Percentiles rank a stretch among this genome's conserved stretches.
These are phyloP conservation scores for Rhamnella rubrinervis DNA, from an alignment of 331 rosid species.

Conservation along the genomic window DNA sequence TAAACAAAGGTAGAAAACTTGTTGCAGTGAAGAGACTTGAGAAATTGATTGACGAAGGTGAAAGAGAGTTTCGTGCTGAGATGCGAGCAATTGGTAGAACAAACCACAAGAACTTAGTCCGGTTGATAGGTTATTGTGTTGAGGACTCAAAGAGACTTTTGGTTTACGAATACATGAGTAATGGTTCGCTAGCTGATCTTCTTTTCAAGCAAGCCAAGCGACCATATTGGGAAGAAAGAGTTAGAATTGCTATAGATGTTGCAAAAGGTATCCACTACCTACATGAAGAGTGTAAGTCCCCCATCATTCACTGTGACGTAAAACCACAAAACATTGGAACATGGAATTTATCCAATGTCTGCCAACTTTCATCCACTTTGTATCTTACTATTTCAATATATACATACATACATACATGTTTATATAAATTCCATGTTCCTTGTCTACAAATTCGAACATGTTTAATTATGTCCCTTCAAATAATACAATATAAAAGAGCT, in stretches of 20 bases:
- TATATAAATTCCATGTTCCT: no score
- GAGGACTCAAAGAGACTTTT: constrained; percentile 13
- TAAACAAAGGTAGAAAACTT: constrained; percentile 4
- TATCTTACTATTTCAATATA: no score
- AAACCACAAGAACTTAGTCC: constrained; percentile 10
- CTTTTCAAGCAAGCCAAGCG: not conserved
- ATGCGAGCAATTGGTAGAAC: constrained; percentile 16
- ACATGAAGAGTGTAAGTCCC: constrained; percentile 7
- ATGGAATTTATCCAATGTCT: not conserved
- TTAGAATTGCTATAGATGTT: constrained; percentile 6
- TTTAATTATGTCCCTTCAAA: no score
- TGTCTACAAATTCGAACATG: no score
- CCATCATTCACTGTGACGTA: constrained; percentile 8
- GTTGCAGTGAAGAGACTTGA: constrained; percentile 18
- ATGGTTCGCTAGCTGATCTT: constrained; percentile 14
- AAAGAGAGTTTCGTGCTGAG: constrained; percentile 12
- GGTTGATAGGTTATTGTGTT: constrained; percentile 3
- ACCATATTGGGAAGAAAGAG: constrained; percentile 8
- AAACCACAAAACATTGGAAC: constrained; percentile 11
- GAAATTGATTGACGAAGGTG: constrained; percentile 12
- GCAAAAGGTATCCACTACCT: constrained; percentile 2
- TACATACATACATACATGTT: no score
- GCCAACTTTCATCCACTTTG: no score
- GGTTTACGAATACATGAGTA: constrained; percentile 12
- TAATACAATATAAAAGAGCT: not conserved